Evolutionary conservation across 257 asterid genomes (phyloP).

Genomic region (Nicotiana undulata): DNA sequence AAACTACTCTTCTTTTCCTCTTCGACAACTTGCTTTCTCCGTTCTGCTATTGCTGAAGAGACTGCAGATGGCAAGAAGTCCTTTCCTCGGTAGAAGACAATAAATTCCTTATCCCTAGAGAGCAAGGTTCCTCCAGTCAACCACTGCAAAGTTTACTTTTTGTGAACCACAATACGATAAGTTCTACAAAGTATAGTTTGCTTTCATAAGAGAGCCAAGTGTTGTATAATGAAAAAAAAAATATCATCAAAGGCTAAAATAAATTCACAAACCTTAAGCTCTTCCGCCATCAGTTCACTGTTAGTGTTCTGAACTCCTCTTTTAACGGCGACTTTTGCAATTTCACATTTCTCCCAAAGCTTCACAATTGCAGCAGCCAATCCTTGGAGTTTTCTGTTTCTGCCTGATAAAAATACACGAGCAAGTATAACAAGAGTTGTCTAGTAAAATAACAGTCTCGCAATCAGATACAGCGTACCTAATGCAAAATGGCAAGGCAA

Average conservation of each 20-base stretch:
- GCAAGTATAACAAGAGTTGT: slow-evolving; percentile 9
- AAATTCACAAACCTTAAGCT: slow-evolving; percentile 67
- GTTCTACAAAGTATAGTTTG: background rate
- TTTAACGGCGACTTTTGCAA: slow-evolving; percentile 86
- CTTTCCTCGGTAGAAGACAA: slow-evolving; percentile 91
- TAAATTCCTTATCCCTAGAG: slow-evolving; percentile 87
- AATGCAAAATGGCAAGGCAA: slow-evolving; percentile 89
- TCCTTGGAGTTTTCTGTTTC: slow-evolving; percentile 89
- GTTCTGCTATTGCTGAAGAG: slow-evolving; percentile 79
- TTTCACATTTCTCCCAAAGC: slow-evolving; percentile 99
- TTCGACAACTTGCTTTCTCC: slow-evolving; percentile 42
- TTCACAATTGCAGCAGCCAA: slow-evolving; percentile 85
- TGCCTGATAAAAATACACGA: slow-evolving; percentile 43
- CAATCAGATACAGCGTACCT: slow-evolving; percentile 41
- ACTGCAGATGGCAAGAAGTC: slow-evolving; percentile 92
- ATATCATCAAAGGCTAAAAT: background rate
- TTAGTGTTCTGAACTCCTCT: slow-evolving; percentile 94
- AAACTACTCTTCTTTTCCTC: slow-evolving; percentile 18
- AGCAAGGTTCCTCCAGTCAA: slow-evolving; percentile 91
- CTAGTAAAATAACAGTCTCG: slow-evolving; percentile 1
- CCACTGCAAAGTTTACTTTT: slow-evolving; percentile 52
- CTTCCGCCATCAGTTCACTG: slow-evolving; percentile 92
- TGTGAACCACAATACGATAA: slow-evolving; percentile 13
- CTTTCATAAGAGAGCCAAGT: background rate
- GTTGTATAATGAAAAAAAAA: background rate